Conservation (phyloP, 768 basidiomycete species). For the Sporobolomyces phaffii region DNA sequence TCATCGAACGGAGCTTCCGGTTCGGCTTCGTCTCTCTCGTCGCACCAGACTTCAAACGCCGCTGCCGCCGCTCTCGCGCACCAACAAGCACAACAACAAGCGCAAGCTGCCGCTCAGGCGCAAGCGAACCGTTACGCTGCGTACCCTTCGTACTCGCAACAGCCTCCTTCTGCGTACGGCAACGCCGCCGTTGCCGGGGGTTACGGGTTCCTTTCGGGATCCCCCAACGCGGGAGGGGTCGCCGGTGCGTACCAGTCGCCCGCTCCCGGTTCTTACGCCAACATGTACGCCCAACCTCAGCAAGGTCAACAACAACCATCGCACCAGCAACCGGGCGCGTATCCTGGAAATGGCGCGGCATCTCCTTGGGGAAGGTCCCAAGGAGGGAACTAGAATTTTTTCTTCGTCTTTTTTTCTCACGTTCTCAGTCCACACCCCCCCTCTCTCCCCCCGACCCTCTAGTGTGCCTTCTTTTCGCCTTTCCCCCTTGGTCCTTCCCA, state of each 20-base stretch:
- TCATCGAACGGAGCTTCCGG: constrained; percentile 2
- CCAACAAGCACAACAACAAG: background rate
- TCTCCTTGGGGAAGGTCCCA: background rate
- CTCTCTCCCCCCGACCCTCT: too few species aligned
- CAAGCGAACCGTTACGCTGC: constrained; percentile 4
- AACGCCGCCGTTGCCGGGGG: background rate
- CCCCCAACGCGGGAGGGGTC: background rate
- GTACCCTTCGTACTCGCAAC: background rate
- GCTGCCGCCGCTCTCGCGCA: background rate
- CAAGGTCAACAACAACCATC: background rate
- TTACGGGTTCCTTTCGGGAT: background rate
- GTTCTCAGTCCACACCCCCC: too few species aligned
- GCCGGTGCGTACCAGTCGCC: background rate
- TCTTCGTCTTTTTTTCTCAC: too few species aligned
- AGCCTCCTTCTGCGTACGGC: background rate
- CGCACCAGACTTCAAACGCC: background rate
- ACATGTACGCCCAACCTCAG: constrained; percentile 4
- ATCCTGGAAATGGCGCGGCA: background rate
- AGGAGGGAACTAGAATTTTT: background rate
- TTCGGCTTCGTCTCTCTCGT: too few species aligned
- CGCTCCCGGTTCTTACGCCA: background rate
- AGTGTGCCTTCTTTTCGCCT: too few species aligned
- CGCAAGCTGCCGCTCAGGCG: background rate
- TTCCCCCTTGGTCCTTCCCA: too few species aligned
- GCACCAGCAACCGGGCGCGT: background rate